A percentile compares a stretch with the other conserved stretches of the same genome.
Conservation (phyloP, 2,329 filamentous ascomycete species). For the Ceratocystis alfenasii region DNA sequence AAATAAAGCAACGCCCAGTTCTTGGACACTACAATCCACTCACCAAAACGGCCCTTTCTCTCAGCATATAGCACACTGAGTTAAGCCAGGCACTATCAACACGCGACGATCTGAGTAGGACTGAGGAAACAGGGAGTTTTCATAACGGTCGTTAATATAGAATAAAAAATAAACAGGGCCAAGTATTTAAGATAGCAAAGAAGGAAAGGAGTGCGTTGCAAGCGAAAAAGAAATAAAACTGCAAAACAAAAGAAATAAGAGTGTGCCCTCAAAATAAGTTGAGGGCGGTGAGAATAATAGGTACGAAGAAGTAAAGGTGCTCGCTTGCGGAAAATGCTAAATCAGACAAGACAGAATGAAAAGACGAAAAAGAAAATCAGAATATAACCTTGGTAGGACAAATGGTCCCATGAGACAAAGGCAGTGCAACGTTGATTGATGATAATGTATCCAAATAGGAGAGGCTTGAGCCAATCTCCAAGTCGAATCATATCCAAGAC, state of each 20-base stretch:
- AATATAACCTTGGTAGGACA: not conserved
- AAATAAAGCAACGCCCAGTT: not conserved
- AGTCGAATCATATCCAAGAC: not conserved
- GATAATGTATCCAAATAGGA: too few relatives aligned
- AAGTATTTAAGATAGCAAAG: not conserved
- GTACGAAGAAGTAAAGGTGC: slow-evolving; percentile 7
- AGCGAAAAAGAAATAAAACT: not conserved
- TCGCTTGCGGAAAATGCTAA: slow-evolving; percentile 13
- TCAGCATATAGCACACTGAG: not conserved
- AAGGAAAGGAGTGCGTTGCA: not conserved
- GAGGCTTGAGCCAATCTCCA: too few relatives aligned
- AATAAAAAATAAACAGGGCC: not conserved
- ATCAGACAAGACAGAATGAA: slow-evolving; percentile 10
- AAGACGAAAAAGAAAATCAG: not conserved
- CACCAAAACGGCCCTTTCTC: not conserved
- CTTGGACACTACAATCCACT: not conserved
- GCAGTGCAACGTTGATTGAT: too few relatives aligned
- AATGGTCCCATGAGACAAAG: too few relatives aligned
- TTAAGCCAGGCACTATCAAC: not conserved
- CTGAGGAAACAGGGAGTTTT: not conserved
- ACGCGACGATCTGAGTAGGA: not conserved
- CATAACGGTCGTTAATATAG: slow-evolving; percentile 17
- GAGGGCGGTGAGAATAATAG: not conserved
- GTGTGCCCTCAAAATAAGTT: not conserved
- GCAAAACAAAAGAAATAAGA: slow-evolving; percentile 1